phyloP scores from a whole-genome alignment of 257 asterid genomes.

The Ophiorrhiza pumila region DNA sequence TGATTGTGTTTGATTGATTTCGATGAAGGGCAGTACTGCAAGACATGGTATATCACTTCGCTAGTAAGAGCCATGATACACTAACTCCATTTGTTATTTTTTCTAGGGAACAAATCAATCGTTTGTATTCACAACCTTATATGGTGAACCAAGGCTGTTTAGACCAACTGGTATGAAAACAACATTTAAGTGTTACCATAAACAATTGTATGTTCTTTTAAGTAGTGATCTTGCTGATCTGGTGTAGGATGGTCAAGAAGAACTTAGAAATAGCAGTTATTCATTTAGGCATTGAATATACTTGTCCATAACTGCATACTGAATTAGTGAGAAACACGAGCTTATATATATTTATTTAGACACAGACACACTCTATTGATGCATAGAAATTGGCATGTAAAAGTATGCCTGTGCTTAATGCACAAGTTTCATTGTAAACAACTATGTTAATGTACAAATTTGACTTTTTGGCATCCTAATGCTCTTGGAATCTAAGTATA shows the following conservation, averaged over 20 bases:
- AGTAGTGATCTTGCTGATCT: background rate
- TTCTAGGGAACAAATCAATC: slow-evolving; percentile 80
- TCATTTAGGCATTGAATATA: background rate
- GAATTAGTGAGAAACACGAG: slow-evolving; percentile 2
- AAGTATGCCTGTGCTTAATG: background rate
- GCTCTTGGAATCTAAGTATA: too few relatives aligned
- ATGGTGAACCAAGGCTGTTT: slow-evolving; percentile 90
- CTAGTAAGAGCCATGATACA: background rate
- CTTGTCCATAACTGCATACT: background rate
- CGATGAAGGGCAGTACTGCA: slow-evolving; percentile 92
- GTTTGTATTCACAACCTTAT: slow-evolving; percentile 85
- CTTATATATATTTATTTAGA: background rate
- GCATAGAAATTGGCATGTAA: background rate
- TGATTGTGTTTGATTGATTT: slow-evolving; percentile 38
- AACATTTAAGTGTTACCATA: background rate
- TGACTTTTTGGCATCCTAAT: background rate
- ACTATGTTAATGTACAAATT: background rate
- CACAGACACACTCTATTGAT: background rate
- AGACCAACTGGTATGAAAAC: slow-evolving; percentile 76
- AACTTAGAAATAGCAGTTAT: background rate
- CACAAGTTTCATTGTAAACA: background rate
- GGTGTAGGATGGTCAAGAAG: background rate
- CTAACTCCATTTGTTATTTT: slow-evolving; percentile 7
- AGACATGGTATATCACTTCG: slow-evolving; percentile 94
- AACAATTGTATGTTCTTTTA: background rate